phyloP scores from a whole-genome alignment of 257 asterid species.

The Thymus quinquecostatus region DNA sequence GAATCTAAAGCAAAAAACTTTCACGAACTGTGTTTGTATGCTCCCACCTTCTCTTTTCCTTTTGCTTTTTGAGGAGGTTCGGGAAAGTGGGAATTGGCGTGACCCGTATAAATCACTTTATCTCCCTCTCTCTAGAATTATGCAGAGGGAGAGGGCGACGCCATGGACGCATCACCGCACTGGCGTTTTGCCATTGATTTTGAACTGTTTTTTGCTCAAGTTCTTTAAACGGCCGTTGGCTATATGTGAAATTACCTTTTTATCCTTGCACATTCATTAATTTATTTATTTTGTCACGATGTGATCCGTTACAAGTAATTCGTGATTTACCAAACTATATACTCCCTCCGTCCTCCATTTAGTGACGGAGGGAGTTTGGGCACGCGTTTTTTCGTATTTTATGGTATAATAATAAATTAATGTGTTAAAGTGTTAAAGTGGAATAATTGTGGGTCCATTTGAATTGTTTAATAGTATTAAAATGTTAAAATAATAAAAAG shows the following conservation, averaged over 20 bases:
- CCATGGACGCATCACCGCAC: constrained; percentile 41
- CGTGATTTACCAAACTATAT: neutral
- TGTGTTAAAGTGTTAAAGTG: no score
- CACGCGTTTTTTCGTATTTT: no score
- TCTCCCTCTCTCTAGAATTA: constrained; percentile 26
- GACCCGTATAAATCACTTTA: constrained; percentile 44
- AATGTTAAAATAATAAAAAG: no score
- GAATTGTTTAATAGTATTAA: no score
- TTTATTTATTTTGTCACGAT: neutral
- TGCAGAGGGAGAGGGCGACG: constrained; percentile 39
- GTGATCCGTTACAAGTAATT: neutral
- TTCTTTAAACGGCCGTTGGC: constrained; percentile 13
- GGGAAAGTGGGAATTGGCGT: constrained; percentile 51
- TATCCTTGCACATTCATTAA: neutral
- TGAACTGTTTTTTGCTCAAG: constrained; percentile 28
- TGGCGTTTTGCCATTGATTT: constrained; percentile 33
- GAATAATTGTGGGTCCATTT: no score
- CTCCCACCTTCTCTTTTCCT: constrained; percentile 29
- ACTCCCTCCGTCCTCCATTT: no score
- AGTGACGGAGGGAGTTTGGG: no score
- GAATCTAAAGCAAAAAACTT: constrained; percentile 45
- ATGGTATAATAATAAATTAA: no score
- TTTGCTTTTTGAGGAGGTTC: constrained; percentile 46
- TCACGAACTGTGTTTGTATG: constrained; percentile 32
- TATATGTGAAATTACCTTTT: constrained; percentile 7